These are phyloP conservation scores for Aurifilum marmelostoma DNA, from an alignment of 2,329 filamentous ascomycete genomes.

Conservation along the genomic window DNA sequence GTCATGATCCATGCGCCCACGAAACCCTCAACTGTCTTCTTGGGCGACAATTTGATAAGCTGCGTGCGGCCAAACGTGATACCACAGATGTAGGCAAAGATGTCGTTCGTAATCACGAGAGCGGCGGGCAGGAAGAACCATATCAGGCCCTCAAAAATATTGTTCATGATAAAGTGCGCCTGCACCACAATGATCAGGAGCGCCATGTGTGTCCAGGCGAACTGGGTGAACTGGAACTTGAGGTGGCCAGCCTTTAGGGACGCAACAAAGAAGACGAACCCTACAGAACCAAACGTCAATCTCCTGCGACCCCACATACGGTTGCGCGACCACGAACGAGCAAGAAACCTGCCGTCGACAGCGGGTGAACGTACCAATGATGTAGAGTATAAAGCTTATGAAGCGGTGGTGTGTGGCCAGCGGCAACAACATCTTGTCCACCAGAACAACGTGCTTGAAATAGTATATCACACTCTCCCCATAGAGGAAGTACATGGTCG, in stretches of 20 bases:
- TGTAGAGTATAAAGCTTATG: slow-evolving; percentile 97
- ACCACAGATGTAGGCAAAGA: slow-evolving; percentile 96
- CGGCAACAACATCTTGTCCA: slow-evolving; percentile 89
- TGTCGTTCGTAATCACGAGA: slow-evolving; percentile 97
- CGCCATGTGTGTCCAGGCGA: slow-evolving; percentile 99
- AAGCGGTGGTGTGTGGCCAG: slow-evolving; percentile 97
- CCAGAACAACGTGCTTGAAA: slow-evolving; percentile 97
- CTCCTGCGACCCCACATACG: background rate
- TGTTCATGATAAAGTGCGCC: slow-evolving; percentile 99
- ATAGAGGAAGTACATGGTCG: slow-evolving; percentile 98
- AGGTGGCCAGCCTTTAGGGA: slow-evolving; percentile 95
- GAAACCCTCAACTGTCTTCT: slow-evolving; percentile 99
- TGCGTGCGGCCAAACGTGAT: slow-evolving; percentile 96
- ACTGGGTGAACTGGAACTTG: slow-evolving; percentile 98
- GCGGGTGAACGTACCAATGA: slow-evolving; percentile 72
- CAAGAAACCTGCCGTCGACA: background rate
- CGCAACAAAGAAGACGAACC: slow-evolving; percentile 97
- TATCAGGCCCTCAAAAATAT: slow-evolving; percentile 98
- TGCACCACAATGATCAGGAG: slow-evolving; percentile 97
- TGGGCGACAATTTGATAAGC: slow-evolving; percentile 95
- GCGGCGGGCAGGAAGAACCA: slow-evolving; percentile 98
- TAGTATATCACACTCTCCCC: slow-evolving; percentile 99
- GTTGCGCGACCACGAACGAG: background rate
- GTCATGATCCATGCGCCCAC: slow-evolving; percentile 97
- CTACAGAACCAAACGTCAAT: slow-evolving; percentile 48